phyloP scores from a whole-genome alignment of 106 monocot species.

The Dendrobium catenatum region DNA sequence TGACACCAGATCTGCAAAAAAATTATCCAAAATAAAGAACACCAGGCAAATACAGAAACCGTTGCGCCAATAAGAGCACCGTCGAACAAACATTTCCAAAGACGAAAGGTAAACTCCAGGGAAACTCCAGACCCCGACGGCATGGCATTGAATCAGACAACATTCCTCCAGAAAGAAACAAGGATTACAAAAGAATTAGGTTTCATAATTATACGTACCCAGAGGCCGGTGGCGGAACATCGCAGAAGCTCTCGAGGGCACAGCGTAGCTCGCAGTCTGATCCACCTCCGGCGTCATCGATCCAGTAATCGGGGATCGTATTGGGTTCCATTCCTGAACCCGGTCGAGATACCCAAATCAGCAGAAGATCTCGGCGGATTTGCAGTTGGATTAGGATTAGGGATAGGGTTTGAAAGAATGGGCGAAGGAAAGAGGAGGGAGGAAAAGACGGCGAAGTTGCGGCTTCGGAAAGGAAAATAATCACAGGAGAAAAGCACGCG shows the following conservation, averaged over 20 bases:
- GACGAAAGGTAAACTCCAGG: not conserved
- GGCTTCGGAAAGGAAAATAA: not conserved
- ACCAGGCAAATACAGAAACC: not conserved
- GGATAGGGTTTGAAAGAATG: not conserved
- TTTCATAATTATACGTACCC: slow-evolving; percentile 16
- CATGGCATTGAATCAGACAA: slow-evolving; percentile 6
- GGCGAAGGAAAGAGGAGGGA: not conserved
- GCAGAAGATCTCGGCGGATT: not conserved
- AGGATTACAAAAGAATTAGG: not conserved
- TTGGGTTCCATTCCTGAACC: slow-evolving; percentile 23
- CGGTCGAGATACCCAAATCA: not conserved
- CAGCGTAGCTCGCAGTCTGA: slow-evolving; percentile 49
- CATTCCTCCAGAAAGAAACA: not conserved
- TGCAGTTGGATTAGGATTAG: not conserved
- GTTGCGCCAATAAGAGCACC: not conserved
- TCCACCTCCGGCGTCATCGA: slow-evolving; percentile 39
- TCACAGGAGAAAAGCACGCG: not conserved
- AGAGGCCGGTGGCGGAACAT: slow-evolving; percentile 15
- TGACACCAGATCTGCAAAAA: slow-evolving; percentile 20
- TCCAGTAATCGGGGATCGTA: slow-evolving; percentile 47
- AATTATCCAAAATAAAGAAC: not conserved
- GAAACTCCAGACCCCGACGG: not conserved
- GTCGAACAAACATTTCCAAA: not conserved
- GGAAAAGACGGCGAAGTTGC: not conserved
- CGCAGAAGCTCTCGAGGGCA: slow-evolving; percentile 43